Base-by-base conservation (phyloP, 1,284 basidiomycete genomes). In the Ceratobasidium sp. region DNA sequence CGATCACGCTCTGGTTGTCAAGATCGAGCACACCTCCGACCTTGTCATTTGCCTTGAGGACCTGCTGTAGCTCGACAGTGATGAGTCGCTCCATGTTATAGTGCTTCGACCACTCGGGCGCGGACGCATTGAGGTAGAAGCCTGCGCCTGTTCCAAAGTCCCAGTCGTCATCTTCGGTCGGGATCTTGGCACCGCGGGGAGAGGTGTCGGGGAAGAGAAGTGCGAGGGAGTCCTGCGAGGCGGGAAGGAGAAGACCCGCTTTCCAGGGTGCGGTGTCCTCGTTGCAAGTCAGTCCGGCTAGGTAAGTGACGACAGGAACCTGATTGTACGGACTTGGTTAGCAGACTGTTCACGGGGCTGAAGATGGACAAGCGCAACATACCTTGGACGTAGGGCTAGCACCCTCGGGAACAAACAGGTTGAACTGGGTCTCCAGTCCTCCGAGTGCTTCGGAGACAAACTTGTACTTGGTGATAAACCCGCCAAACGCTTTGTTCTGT, bases 241-340 rank as follows among this genome's bases (percentile, higher is more conserved):
- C 94, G 31, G 89, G 86, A 31, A 87, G 85, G 55, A 96, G 81
- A 79, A 97, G 93, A 8, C 85, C 86, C 29, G 92, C 94, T 78
- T 98, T 97, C 80, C 95, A 93, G 0, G 94, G 87, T 90, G 89
- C 96, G 70, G 93, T 98, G 78, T 98, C 96, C 78, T 98, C 97
- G 15, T 89, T 98, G 80, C 97, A 99, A 0, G 93, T 95, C 69
- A 99, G 79, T 1, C 96, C 96, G 1, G 96, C 89, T 53, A 99
- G 89, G 79, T 94, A 99, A 74, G 93, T 86, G 7, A 99, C 82
- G 1, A 96, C 81, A 0, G 96, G 95, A 0, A 90, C 91, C 72
- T 91, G 88, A 25, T n/a, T n/a, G 72, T 77, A 32, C 29, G 13
- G 20, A 5, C 6, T 4, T 40, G 17, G 38, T 10, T 40, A 40